A percentile compares a stretch with the other conserved stretches of the same genome.
These are phyloP conservation scores for Chionographis japonica DNA, from an alignment of 106 monocot species.

Conservation along the genomic window DNA sequence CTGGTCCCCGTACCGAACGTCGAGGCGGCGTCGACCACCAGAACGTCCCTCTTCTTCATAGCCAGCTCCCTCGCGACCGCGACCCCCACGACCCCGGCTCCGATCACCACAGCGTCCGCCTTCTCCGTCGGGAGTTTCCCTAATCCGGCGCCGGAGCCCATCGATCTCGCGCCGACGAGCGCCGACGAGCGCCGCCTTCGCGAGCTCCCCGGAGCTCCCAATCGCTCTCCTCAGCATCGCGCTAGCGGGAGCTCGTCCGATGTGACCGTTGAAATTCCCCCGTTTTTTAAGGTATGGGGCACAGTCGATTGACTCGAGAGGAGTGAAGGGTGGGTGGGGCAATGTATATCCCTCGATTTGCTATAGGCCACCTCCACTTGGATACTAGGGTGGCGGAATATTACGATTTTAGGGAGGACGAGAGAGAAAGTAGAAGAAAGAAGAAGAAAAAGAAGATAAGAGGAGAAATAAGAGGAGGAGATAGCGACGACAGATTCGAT, in stretches of 20 bases:
- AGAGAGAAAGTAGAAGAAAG: no score
- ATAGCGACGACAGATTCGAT: no score
- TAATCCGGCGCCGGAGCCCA: neutral
- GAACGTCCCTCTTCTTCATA: constrained; percentile 57
- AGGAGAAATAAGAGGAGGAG: no score
- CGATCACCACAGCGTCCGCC: constrained; percentile 81
- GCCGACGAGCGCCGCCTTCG: neutral
- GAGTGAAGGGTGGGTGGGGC: no score
- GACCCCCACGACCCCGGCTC: constrained; percentile 85
- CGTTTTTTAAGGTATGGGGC: no score
- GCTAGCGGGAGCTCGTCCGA: neutral
- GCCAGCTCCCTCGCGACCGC: constrained; percentile 75
- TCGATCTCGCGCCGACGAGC: neutral
- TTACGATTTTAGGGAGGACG: no score
- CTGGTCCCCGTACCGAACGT: constrained; percentile 89
- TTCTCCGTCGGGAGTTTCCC: constrained; percentile 36
- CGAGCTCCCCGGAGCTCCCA: neutral
- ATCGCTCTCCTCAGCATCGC: constrained; percentile 18
- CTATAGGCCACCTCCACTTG: no score
- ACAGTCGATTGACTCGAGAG: no score
- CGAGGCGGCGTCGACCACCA: constrained; percentile 73
- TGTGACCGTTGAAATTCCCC: neutral
- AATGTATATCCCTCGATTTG: no score
- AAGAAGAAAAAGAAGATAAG: no score
- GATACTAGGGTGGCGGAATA: no score